Conservation (phyloP, 352 stramenopile species). For the Pythium phragmitis region DNA sequence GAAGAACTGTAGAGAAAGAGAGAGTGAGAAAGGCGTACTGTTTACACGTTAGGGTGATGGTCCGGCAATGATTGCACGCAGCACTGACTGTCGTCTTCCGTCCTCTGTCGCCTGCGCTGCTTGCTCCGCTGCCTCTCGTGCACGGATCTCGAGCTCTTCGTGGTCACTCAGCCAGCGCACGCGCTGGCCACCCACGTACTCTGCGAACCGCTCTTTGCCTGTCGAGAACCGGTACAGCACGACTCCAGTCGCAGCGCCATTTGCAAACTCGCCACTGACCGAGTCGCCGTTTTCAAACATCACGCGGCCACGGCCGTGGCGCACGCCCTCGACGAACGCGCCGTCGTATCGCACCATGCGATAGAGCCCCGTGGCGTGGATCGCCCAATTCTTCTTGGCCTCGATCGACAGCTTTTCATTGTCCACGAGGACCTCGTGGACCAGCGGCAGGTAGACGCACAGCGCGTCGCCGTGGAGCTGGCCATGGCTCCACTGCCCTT, state of each 20-base stretch:
- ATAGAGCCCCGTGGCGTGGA: slow-evolving; percentile 39
- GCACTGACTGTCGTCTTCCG: slow-evolving; percentile 12
- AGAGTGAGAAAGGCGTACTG: background rate
- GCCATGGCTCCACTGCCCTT: slow-evolving; percentile 47
- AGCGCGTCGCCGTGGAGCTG: slow-evolving; percentile 50
- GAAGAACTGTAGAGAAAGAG: slow-evolving; percentile 4
- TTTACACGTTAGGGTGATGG: background rate
- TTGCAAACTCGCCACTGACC: slow-evolving; percentile 41
- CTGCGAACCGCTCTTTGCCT: slow-evolving; percentile 34
- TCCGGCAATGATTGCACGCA: slow-evolving; percentile 16
- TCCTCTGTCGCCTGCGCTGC: slow-evolving; percentile 10
- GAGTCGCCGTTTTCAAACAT: slow-evolving; percentile 61
- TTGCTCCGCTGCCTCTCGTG: slow-evolving; percentile 10
- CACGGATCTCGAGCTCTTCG: slow-evolving; percentile 35
- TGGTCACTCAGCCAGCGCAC: slow-evolving; percentile 48
- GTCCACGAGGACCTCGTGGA: slow-evolving; percentile 37
- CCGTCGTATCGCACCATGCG: slow-evolving; percentile 56
- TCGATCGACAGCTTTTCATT: slow-evolving; percentile 23
- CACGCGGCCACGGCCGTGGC: slow-evolving; percentile 47
- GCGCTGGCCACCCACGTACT: slow-evolving; percentile 40
- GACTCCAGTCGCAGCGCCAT: slow-evolving; percentile 48
- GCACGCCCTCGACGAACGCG: slow-evolving; percentile 41
- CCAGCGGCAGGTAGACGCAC: slow-evolving; percentile 50
- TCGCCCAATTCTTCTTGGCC: slow-evolving; percentile 9
- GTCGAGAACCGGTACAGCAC: slow-evolving; percentile 43